Conservation (phyloP, 2,329 filamentous ascomycete species). For the Fusarium sp. region DNA sequence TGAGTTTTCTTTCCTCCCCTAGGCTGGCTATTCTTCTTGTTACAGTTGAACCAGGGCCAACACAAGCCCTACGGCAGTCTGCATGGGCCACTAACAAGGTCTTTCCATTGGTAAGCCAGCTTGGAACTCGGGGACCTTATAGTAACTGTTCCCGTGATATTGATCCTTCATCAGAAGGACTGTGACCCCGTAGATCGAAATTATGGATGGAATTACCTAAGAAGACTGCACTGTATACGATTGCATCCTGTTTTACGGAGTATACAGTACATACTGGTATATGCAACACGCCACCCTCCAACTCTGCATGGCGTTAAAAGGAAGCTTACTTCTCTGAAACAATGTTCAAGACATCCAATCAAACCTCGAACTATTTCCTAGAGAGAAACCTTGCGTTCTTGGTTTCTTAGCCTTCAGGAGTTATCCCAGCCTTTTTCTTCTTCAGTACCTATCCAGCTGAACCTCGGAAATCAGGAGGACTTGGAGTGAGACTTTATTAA, state of each 20-base stretch:
- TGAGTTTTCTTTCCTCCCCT: no score
- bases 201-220: background rate
- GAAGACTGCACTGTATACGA: background rate
- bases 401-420: background rate
- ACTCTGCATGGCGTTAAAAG: background rate
- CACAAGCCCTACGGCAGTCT: conserved; percentile 4
- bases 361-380: background rate
- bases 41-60: background rate
- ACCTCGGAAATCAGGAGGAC: background rate
- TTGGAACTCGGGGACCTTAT: background rate
- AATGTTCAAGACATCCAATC: background rate
- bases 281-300: background rate
- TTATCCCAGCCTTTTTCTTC: background rate
- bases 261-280: background rate
- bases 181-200: background rate
- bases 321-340: conserved; percentile 10
- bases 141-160: background rate
- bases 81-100: background rate
- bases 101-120: background rate
- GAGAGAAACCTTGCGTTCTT: conserved; percentile 6
- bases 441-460: background rate
- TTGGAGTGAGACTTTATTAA: background rate
- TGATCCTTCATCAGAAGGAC: background rate
- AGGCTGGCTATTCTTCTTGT: background rate
- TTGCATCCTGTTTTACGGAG: background rate